Evolutionary conservation across 2,329 filamentous ascomycete genomes (phyloP).

Genomic region (Onygenales sp.): DNA sequence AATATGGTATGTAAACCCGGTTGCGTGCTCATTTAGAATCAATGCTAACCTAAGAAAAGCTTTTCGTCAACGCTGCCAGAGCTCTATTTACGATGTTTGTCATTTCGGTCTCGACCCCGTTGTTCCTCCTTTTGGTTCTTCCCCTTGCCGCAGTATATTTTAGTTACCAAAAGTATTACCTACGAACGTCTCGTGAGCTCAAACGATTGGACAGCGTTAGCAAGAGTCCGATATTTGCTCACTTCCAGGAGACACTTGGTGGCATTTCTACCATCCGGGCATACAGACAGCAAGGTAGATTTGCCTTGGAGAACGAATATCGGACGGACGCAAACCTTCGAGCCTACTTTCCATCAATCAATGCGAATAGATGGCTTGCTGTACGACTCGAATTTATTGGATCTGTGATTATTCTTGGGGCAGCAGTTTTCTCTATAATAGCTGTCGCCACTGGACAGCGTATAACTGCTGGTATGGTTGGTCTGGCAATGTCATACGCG

Average conservation of each 20-base stretch:
- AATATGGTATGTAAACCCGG: conserved; percentile 62
- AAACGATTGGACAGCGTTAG: conserved; percentile 94
- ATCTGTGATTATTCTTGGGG: conserved; percentile 80
- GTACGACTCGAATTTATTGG: conserved; percentile 93
- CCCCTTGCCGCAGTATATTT: conserved; percentile 75
- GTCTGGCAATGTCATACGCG: conserved; percentile 93
- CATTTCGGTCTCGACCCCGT: conserved; percentile 71
- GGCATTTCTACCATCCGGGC: conserved; percentile 93
- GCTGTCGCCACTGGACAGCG: conserved; percentile 60
- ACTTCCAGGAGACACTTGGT: conserved; percentile 94
- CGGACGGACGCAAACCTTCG: conserved; percentile 88
- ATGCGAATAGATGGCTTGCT: conserved; percentile 87
- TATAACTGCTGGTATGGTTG: conserved; percentile 66
- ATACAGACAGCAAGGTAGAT: conserved; percentile 79
- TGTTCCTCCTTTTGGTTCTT: conserved; percentile 70
- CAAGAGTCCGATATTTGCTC: conserved; percentile 91
- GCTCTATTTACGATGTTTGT: conserved; percentile 78
- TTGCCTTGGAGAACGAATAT: conserved; percentile 93
- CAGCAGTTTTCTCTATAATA: conserved; percentile 73
- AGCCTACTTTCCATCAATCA: conserved; percentile 93
- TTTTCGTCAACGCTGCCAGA: conserved; percentile 66
- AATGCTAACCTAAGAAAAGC: conserved; percentile 20
- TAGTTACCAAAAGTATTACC: conserved; percentile 93
- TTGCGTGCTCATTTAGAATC: background rate
- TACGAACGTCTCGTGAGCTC: conserved; percentile 88